Base-by-base conservation (phyloP, 352 stramenopile genomes). In the Pythium aquatile region DNA sequence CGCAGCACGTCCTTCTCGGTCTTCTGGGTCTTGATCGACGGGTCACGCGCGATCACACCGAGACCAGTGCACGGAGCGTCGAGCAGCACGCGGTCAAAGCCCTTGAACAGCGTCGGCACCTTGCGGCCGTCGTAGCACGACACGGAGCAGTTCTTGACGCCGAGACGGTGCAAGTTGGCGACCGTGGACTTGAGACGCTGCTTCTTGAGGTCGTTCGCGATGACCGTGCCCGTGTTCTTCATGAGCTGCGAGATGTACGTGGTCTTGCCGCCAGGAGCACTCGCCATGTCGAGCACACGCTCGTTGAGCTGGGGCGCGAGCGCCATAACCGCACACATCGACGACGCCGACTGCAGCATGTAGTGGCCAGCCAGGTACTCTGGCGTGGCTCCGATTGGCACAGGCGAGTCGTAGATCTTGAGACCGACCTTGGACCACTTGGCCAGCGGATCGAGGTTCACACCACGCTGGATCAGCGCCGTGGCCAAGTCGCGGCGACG, bases 321-420 rank as follows among this genome's bases (percentile, higher is more conserved):
- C 17, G 98, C 97, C 83, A 99, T 97, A 11, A 99, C 97, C 4
- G 98, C 96, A 74, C 97, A 98, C 75, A 99, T 98, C 0, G 96
- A 99, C 30, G 97, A 98, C 6, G 98, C 97, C 63, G 94, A 98
- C 73, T 99, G 96, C 55, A 99, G 90, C 96, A 99, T 99, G 84
- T 99, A 99, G 79, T 99, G 97, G 14, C 98, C 98, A 1, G 96
- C 96, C 39, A 99, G 87, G 84, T 99, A 99, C 77, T 99, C 98
- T 17, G 98, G 98, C 56, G 98, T 99, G 2, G 98, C 98, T 59
- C 98, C 98, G 76, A 99, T 98, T 2, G 98, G 98, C 52, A 99
- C 97, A 8, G 91, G 90, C 68, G 89, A 98, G 74, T 99, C 97
- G 74, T 98, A 98, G 68, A 99, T 99, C 77, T 99, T 99, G 32